Evolutionary conservation across 2,329 filamentous ascomycete species (phyloP).

Genomic region (Onygenales sp.): DNA sequence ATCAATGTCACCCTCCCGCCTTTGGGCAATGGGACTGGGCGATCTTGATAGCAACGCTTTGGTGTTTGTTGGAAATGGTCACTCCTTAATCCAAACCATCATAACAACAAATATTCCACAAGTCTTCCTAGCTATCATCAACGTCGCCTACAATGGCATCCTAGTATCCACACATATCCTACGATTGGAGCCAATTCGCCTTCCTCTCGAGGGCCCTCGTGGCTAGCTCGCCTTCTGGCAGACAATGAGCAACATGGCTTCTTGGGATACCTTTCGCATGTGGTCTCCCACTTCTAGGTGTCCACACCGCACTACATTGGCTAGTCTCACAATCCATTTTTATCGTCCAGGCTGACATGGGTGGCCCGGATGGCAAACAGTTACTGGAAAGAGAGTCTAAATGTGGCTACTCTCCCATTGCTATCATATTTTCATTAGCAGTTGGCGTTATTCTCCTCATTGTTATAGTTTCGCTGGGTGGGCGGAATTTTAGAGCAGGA

Average conservation of each 20-base stretch:
- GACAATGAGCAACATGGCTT: background rate
- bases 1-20: background rate
- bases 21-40: background rate
- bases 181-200: background rate
- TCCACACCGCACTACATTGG: background rate
- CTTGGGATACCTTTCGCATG: background rate
- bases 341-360: background rate
- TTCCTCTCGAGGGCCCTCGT: background rate
- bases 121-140: background rate
- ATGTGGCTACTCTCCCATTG: background rate
- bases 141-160: background rate
- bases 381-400: background rate
- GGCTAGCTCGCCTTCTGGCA: background rate
- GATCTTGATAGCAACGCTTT: background rate
- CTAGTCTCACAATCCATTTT: background rate
- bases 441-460: background rate
- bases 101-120: background rate
- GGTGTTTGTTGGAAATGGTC: background rate
- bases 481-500: background rate
- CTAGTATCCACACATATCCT: background rate
- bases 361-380: background rate
- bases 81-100: background rate
- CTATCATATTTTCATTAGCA: background rate
- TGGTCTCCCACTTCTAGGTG: background rate
- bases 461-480: background rate